Conservation (phyloP, 257 asterid genomes). For the Solanum chiquidenum region DNA sequence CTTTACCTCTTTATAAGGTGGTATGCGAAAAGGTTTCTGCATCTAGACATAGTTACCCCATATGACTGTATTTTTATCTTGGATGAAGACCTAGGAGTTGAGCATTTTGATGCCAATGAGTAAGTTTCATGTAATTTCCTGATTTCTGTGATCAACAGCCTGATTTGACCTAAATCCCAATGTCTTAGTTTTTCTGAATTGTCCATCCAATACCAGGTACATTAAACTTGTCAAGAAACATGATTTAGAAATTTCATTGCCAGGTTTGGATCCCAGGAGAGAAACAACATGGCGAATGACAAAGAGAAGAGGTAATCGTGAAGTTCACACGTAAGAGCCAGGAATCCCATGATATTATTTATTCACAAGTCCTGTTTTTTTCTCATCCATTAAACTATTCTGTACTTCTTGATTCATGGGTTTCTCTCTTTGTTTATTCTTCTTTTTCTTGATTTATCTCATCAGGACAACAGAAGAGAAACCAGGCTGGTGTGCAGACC, state of each 20-base stretch:
- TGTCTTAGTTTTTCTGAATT: neutral
- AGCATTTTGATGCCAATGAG: conserved; percentile 49
- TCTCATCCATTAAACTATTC: neutral
- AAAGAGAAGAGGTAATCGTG: conserved; percentile 6
- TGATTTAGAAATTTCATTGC: conserved; percentile 18
- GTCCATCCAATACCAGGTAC: neutral
- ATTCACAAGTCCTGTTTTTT: neutral
- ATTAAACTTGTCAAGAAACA: conserved; percentile 19
- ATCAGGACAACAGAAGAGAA: conserved; percentile 57
- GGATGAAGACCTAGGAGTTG: conserved; percentile 67
- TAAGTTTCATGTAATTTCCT: neutral
- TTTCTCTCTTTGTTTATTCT: neutral
- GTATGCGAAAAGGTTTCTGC: conserved; percentile 63
- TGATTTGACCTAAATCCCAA: neutral
- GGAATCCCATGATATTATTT: neutral
- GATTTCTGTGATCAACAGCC: neutral
- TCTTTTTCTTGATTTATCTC: neutral
- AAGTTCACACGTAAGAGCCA: conserved; percentile 17
- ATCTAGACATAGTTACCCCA: conserved; percentile 44
- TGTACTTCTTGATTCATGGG: neutral
- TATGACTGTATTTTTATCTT: conserved; percentile 59
- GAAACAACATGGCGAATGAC: conserved; percentile 18
- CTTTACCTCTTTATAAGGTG: conserved; percentile 25
- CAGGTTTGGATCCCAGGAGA: conserved; percentile 12
- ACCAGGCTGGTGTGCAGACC: conserved; percentile 71